Percentiles rank a stretch among this genome's conserved stretches.
These are phyloP conservation scores for Spiraea crenata DNA, from an alignment of 331 rosid genomes.

Conservation along the genomic window DNA sequence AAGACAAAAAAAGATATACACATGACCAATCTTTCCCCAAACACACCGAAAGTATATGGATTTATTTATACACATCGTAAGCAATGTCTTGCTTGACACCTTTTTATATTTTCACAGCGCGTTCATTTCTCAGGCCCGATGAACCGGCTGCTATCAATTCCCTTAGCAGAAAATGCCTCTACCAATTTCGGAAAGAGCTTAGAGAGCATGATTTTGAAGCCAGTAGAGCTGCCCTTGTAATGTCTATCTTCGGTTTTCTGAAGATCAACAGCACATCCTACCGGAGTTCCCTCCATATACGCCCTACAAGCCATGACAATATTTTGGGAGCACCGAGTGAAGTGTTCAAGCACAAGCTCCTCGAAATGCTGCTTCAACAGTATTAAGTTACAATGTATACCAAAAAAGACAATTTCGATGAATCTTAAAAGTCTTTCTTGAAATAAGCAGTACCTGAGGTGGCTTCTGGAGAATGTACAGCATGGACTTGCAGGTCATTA, in stretches of 20 bases:
- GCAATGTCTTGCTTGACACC: conserved; percentile 25
- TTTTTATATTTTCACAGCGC: conserved; percentile 8
- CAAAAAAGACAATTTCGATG: not conserved
- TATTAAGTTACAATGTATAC: conserved; percentile 10
- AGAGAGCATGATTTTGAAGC: conserved; percentile 87
- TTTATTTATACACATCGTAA: conserved; percentile 27
- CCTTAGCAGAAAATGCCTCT: conserved; percentile 66
- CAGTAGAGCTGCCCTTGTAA: conserved; percentile 64
- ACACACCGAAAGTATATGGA: conserved; percentile 30
- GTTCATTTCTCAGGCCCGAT: conserved; percentile 35
- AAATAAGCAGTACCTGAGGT: conserved; percentile 57
- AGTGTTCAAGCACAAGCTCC: conserved; percentile 77
- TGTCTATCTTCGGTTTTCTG: conserved; percentile 35
- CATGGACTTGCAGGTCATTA: conserved; percentile 85
- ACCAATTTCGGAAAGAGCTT: conserved; percentile 80
- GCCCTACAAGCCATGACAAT: conserved; percentile 73
- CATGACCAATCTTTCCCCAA: conserved; percentile 19
- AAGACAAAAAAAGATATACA: no score
- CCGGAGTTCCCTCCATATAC: conserved; percentile 74
- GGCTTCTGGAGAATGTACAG: conserved; percentile 62
- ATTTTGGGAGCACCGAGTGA: conserved; percentile 41
- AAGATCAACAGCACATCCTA: conserved; percentile 49
- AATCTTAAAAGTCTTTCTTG: no score
- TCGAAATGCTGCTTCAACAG: conserved; percentile 72
- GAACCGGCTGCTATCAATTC: conserved; percentile 69